Evolutionary conservation across 768 basidiomycete species (phyloP).

Genomic region (Lyophyllum decastes): DNA sequence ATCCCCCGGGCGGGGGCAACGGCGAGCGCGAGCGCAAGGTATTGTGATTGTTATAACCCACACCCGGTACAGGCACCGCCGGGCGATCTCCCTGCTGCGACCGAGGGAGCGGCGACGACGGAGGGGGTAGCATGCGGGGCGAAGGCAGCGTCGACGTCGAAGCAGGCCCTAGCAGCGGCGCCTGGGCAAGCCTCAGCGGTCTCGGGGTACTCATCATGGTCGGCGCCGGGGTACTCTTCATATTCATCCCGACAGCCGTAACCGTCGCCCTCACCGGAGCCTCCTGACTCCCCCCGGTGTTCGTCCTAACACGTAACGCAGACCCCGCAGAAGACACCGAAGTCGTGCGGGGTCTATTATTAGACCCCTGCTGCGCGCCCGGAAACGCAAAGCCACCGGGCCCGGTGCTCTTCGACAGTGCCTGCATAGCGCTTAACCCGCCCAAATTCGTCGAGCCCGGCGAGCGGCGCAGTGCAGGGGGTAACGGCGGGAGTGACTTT

Average conservation of each 20-base stretch:
- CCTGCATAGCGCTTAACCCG: neutral
- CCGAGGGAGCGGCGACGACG: slow-evolving; percentile 24
- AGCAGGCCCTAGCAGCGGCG: slow-evolving; percentile 14
- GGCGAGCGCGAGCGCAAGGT: slow-evolving; percentile 11
- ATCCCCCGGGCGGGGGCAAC: slow-evolving; percentile 21
- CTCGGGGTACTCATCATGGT: slow-evolving; percentile 12
- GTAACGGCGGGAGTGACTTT: slow-evolving; percentile 37
- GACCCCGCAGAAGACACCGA: neutral
- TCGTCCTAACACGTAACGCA: neutral
- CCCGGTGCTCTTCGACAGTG: neutral
- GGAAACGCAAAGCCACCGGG: neutral
- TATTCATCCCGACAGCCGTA: neutral
- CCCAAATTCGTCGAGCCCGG: slow-evolving; percentile 6
- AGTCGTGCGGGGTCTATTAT: neutral
- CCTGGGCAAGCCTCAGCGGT: slow-evolving; percentile 9
- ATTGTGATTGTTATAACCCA: no score
- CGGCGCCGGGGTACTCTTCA: neutral
- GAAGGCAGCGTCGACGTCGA: slow-evolving; percentile 15
- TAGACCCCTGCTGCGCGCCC: neutral
- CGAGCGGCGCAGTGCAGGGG: slow-evolving; percentile 3
- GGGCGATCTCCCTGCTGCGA: slow-evolving; percentile 27
- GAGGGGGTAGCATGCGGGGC: neutral
- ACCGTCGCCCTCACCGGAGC: neutral
- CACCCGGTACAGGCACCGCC: slow-evolving; percentile 34
- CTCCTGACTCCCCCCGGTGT: neutral